These are phyloP conservation scores for Globisporangium parvum DNA, from an alignment of 352 stramenopile species.

Conservation along the genomic window DNA sequence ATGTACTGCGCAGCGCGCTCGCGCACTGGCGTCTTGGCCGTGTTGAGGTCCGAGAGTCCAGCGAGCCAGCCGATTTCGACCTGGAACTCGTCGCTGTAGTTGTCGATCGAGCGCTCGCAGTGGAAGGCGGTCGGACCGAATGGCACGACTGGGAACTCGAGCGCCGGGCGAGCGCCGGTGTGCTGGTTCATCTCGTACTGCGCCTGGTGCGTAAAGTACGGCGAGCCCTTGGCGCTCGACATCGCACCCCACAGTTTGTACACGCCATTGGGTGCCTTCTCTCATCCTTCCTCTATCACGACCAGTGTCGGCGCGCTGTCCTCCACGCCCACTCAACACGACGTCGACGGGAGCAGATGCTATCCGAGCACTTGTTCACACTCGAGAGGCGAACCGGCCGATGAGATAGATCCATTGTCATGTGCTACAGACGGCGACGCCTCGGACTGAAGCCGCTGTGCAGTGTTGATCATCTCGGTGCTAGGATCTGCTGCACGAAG, in stretches of 20 bases:
- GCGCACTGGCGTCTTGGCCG: slow-evolving; percentile 44
- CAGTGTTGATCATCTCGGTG: no score
- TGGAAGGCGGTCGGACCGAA: slow-evolving; percentile 60
- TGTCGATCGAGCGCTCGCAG: slow-evolving; percentile 35
- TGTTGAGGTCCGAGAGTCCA: slow-evolving; percentile 49
- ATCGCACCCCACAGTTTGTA: slow-evolving; percentile 33
- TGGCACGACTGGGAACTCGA: slow-evolving; percentile 57
- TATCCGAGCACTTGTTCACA: no score
- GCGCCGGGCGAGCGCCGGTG: slow-evolving; percentile 33
- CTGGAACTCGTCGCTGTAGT: slow-evolving; percentile 30
- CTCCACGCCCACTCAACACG: no score
- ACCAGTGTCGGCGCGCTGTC: no score
- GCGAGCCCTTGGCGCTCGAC: slow-evolving; percentile 28
- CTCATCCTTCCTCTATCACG: no score
- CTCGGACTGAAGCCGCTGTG: no score
- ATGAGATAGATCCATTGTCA: no score
- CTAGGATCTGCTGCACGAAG: no score
- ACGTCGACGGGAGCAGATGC: no score
- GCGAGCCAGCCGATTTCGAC: slow-evolving; percentile 41
- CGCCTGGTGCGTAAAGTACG: slow-evolving; percentile 42
- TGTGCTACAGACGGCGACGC: no score
- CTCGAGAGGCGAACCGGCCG: no score
- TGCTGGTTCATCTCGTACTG: slow-evolving; percentile 35
- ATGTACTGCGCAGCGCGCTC: slow-evolving; percentile 71
- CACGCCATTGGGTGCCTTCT: slow-evolving; percentile 4